Evolutionary conservation across 2,329 filamentous ascomycete genomes (phyloP), one percentile per base, ranked within the genome.

Genomic region (Colletotrichum chrysophilum): DNA sequence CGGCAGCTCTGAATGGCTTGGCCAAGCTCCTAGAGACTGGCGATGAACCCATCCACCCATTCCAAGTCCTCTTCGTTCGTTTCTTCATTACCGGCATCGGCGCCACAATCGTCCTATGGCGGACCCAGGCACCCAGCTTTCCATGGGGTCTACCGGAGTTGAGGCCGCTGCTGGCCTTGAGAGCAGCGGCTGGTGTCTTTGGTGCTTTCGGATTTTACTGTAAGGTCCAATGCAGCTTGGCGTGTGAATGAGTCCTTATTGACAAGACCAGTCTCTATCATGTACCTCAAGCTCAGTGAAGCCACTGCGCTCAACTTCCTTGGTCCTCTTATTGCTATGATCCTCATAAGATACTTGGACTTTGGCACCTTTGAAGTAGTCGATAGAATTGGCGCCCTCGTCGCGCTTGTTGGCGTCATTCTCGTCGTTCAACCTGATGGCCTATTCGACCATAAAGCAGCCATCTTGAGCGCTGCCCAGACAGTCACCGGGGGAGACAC

Each of bases 251-350:
- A 14, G 3, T 12, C 10, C 28, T 12, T 26, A 14, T 7, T 72
- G 5, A 67, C 30, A 21, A 2, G n/a, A 18, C 43, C 18, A 67
- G 73, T 75, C 38, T 75, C 73, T 5, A 72, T 75, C 26, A 75
- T 72, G 69, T 68, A 72, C 16, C 73, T 75, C 5, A 72, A 64
- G 13, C 73, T 75, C 8, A 75, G 73, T 43, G 73, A 75, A 32
- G 73, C 73, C 9, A 75, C 69, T 6, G 73, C 73, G 5, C 32
- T 75, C 38, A 75, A 75, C 14, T 75, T 75, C 16, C 62, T 75
- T 2, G 73, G 73, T 0, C 73, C 73, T 13, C 69, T 75, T 13
- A 43, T 64, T 3, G 73, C 73, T 12, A 75, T 75, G 73, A 66
- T 75, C 6, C 9, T 75, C 24, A 75, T 55, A 5, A 66, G 69